Conservation (phyloP, 257 asterid genomes). For the Perilla frutescens region DNA sequence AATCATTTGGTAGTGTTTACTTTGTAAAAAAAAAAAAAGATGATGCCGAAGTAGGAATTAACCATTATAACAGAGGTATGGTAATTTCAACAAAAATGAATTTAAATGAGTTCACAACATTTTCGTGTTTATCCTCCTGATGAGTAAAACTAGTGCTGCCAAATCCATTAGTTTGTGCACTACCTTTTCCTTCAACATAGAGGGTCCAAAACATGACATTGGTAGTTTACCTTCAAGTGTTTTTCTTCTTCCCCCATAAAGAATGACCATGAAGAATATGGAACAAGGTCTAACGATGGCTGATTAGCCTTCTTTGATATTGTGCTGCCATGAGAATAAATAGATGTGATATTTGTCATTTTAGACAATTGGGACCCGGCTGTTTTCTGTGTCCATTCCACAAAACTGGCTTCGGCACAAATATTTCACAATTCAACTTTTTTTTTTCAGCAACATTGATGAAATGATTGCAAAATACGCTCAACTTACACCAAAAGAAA, state of each 20-base stretch:
- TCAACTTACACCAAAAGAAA: constrained; percentile 80
- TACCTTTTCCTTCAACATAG: neutral
- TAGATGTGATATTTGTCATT: neutral
- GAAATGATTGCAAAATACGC: constrained; percentile 86
- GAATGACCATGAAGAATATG: neutral
- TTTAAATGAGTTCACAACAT: neutral
- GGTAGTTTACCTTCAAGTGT: too few relatives aligned
- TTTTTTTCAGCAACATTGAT: constrained; percentile 67
- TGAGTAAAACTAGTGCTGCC: too few relatives aligned
- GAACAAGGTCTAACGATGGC: neutral
- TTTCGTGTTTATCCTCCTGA: too few relatives aligned
- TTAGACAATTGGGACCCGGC: neutral
- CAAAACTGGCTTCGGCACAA: neutral
- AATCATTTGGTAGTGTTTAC: neutral
- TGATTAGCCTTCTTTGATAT: neutral
- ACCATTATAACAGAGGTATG: neutral
- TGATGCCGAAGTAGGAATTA: neutral
- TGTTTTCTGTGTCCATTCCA: neutral
- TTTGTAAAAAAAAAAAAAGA: neutral
- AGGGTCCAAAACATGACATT: neutral
- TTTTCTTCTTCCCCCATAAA: neutral
- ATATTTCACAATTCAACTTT: constrained; percentile 1
- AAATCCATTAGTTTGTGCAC: neutral
- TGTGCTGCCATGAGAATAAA: neutral
- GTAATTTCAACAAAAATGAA: too few relatives aligned